Evolutionary conservation across 2,329 filamentous ascomycete species (phyloP).

Genomic region (Pseudogymnoascus sp.): DNA sequence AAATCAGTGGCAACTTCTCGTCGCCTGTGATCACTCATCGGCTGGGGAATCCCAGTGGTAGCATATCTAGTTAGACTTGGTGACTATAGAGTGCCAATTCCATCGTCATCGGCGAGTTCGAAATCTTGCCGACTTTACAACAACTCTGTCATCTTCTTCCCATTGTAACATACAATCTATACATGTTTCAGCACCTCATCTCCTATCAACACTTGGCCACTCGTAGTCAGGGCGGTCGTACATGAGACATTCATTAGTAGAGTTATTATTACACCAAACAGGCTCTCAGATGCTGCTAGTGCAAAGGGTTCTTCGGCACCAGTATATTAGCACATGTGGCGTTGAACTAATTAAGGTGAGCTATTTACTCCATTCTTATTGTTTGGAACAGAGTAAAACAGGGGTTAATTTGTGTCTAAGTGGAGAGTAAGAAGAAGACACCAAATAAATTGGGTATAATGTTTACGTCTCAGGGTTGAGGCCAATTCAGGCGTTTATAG

Average conservation of each 20-base stretch:
- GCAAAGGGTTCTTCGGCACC: not conserved
- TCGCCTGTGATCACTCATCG: not conserved
- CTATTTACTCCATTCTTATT: not conserved
- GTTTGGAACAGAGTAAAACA: not conserved
- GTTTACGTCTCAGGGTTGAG: not conserved
- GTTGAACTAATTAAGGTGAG: not conserved
- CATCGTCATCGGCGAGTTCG: not conserved
- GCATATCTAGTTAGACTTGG: not conserved
- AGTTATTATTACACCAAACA: not conserved
- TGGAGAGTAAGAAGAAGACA: not conserved
- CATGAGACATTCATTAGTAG: not conserved
- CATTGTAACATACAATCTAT: not conserved
- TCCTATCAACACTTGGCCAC: not conserved
- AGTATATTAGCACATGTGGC: not conserved
- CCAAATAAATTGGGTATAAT: not conserved
- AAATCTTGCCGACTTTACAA: not conserved
- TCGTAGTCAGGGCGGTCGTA: not conserved
- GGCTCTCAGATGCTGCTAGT: not conserved
- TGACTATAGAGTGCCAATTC: not conserved
- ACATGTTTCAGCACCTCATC: not conserved
- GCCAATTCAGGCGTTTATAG: not conserved
- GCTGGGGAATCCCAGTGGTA: not conserved
- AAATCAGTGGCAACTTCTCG: not conserved
- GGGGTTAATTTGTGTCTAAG: too few species aligned
- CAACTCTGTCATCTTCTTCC: not conserved